Conservation (phyloP, 116 monocot genomes). For the Phalaenopsis hybrid region DNA sequence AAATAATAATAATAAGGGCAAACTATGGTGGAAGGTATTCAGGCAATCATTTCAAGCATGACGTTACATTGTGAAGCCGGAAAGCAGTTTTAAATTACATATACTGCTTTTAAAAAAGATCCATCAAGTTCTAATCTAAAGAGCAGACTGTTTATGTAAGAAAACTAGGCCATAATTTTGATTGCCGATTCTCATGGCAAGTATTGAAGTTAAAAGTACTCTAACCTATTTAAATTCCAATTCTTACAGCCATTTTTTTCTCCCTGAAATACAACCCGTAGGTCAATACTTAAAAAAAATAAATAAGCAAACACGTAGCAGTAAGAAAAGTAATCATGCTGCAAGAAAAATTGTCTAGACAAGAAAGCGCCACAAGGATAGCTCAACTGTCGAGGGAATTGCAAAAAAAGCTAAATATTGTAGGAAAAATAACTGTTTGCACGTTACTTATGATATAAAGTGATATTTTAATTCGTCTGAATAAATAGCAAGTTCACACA, state of each 20-base stretch:
- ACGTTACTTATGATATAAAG: neutral
- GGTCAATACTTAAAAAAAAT: neutral
- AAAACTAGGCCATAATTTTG: neutral
- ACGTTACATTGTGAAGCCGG: neutral
- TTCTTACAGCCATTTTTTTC: neutral
- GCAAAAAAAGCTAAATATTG: neutral
- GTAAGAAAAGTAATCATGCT: neutral
- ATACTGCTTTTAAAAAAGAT: neutral
- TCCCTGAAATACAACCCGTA: neutral
- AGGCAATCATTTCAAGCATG: neutral
- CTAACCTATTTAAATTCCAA: neutral
- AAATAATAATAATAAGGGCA: neutral
- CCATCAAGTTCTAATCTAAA: neutral
- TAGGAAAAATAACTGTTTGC: neutral
- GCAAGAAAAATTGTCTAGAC: neutral
- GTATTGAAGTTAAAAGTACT: neutral
- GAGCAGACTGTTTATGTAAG: neutral
- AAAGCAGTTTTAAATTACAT: neutral
- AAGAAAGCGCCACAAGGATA: neutral
- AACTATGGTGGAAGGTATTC: neutral
- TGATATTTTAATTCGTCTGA: neutral
- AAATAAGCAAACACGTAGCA: neutral
- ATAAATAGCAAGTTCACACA: neutral
- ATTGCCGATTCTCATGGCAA: neutral
- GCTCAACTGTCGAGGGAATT: neutral